Evolutionary conservation across 2,329 filamentous ascomycete species (phyloP).

Genomic region (Tolypocladium ophioglossoides): DNA sequence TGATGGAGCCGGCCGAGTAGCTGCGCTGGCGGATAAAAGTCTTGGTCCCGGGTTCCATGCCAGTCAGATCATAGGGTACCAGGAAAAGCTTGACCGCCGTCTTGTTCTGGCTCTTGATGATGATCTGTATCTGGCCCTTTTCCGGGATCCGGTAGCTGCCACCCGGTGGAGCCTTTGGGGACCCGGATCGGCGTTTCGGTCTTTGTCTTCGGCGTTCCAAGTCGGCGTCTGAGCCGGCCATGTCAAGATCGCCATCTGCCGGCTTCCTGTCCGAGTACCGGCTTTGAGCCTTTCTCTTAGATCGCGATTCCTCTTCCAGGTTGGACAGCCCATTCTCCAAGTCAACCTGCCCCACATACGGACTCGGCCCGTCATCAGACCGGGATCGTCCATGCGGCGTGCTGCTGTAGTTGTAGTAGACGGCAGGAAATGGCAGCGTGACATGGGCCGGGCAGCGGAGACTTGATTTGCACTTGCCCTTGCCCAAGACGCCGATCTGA

Average conservation of each 20-base stretch:
- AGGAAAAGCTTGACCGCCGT: conserved; percentile 95
- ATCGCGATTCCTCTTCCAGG: conserved; percentile 33
- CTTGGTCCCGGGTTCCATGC: conserved; percentile 90
- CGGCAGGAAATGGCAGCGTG: conserved; percentile 80
- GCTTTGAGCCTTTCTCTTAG: conserved; percentile 37
- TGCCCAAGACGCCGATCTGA: conserved; percentile 87
- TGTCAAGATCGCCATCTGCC: conserved; percentile 14
- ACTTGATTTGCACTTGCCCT: conserved; percentile 77
- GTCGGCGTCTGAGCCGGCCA: conserved; percentile 13
- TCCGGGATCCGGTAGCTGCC: conserved; percentile 91
- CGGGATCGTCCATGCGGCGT: conserved; percentile 53
- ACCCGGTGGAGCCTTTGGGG: conserved; percentile 56
- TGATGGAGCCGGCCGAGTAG: conserved; percentile 78
- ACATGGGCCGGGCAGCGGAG: conserved; percentile 84
- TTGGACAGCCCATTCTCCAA: conserved; percentile 67
- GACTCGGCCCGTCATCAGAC: conserved; percentile 78
- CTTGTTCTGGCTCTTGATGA: conserved; percentile 97
- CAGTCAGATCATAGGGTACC: conserved; percentile 81
- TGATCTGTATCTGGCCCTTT: conserved; percentile 88
- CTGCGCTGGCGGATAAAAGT: conserved; percentile 92
- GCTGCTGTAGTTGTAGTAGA: conserved; percentile 86
- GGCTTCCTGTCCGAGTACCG: conserved; percentile 27
- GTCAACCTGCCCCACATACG: conserved; percentile 90
- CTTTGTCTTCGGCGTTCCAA: conserved; percentile 19
- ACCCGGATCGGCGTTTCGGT: conserved; percentile 43